Base-by-base conservation (phyloP, 805 yeast species). In the Nakazawaea sp. region DNA sequence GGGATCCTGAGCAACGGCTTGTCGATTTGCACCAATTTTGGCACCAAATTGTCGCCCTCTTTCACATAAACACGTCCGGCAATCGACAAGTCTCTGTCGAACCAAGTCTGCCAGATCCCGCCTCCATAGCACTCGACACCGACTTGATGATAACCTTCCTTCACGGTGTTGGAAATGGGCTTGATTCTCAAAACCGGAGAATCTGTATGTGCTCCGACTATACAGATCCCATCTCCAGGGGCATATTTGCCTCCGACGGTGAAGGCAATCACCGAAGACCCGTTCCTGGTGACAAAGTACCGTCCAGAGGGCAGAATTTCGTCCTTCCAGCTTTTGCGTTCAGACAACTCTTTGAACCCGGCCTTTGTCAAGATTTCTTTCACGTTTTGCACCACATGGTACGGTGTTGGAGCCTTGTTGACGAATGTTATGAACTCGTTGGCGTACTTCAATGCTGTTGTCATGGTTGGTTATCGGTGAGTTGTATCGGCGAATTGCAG, bases 81-180 rank as follows among this genome's bases (percentile, higher is more conserved):
- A 42, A 88, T 64, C 27, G 90, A 72, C 48, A 92, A 69, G 56
- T 90, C 97, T 42, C 97, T 76, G 58, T 90, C 98, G 53, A 92
- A 90, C 97, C 97, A 90, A 4, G 96, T 76, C 55, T 86, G 96
- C 78, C 97, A 92, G 38, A 89, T 78, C 35, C 96, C 92, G 25
- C 97, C 97, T 40, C 98, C 97, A 52, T 90, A 90, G 34, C 81
- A 75, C 59, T 92, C 97, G 8, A 92, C 95, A 27, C 96, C 97
- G 15, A 92, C 77, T 56, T 89, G 96, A 38, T 77, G 70, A 51
- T 78, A 90, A 1, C 95, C 95, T 49, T 84, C 89, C 13, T 68
- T 62, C 9, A 63, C 57, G 47, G 73, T 75, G 52, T 79, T 77
- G 18, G 95, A 83, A 21, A 82, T 66, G 10, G 98, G 98, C 61